A percentile compares a stretch with the other conserved stretches of the same genome.
Conservation (phyloP, 1,284 basidiomycete species). For the Phlebopus sp. region DNA sequence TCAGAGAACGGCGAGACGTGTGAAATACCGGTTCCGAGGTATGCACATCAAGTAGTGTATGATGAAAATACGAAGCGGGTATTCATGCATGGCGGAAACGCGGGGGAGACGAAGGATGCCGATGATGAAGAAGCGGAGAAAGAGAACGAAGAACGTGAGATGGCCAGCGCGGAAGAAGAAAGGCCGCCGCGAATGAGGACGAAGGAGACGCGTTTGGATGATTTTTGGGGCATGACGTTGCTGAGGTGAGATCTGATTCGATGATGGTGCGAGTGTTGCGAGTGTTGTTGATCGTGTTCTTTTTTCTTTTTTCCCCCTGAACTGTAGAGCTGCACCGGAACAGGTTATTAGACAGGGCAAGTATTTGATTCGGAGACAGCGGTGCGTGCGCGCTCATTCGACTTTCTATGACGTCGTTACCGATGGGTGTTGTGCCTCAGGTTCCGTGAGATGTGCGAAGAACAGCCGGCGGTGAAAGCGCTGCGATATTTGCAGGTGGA, state of each 20-base stretch:
- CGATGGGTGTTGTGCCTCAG: conserved; percentile 35
- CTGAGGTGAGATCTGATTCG: conserved; percentile 44
- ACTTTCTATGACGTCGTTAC: background rate
- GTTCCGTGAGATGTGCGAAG: conserved; percentile 76
- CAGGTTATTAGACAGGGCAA: conserved; percentile 60
- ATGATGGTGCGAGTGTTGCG: background rate
- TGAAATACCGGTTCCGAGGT: conserved; percentile 53
- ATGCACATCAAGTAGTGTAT: conserved; percentile 76
- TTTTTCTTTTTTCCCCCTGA: too few species aligned
- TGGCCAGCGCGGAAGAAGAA: conserved; percentile 15
- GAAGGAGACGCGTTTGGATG: conserved; percentile 56
- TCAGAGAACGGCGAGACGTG: conserved; percentile 10
- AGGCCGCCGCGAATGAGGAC: conserved; percentile 17
- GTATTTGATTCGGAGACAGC: conserved; percentile 64
- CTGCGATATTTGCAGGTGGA: conserved; percentile 68
- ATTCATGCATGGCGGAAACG: conserved; percentile 74
- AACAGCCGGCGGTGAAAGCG: conserved; percentile 60
- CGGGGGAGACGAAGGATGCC: conserved; percentile 34
- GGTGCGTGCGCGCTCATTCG: conserved; percentile 42
- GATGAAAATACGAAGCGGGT: conserved; percentile 52
- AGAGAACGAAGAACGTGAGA: conserved; percentile 10
- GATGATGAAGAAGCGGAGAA: conserved; percentile 19
- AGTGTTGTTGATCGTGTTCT: background rate
- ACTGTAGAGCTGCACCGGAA: conserved; percentile 50
- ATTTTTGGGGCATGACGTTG: conserved; percentile 73